Conservation (phyloP, 2,329 filamentous ascomycete genomes). For the Leptographium flavum region DNA sequence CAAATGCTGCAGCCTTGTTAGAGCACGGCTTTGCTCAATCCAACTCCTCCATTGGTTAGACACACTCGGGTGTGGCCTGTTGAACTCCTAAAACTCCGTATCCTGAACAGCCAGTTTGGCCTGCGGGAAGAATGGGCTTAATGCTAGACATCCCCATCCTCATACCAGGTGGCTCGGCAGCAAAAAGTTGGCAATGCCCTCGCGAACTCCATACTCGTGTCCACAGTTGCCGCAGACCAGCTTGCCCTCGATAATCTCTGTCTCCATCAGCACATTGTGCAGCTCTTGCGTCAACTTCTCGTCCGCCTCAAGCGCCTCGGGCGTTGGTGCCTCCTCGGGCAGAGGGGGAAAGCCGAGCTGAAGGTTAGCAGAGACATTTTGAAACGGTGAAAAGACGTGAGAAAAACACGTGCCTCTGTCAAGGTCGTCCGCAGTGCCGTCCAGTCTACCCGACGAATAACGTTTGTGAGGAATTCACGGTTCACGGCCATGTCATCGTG, state of each 20-base stretch:
- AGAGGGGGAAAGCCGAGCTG: slow-evolving; percentile 70
- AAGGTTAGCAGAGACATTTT: neutral
- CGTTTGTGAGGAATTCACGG: slow-evolving; percentile 64
- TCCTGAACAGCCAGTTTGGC: neutral
- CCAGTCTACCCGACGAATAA: slow-evolving; percentile 85
- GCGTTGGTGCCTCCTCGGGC: slow-evolving; percentile 47
- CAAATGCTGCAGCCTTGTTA: neutral
- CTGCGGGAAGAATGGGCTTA: neutral
- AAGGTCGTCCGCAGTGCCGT: slow-evolving; percentile 60
- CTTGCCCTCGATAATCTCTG: slow-evolving; percentile 76
- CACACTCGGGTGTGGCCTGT: neutral
- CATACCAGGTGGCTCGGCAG: slow-evolving; percentile 80
- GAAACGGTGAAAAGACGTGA: neutral
- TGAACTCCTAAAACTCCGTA: neutral
- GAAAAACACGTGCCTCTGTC: slow-evolving; percentile 45
- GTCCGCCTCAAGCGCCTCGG: slow-evolving; percentile 47
- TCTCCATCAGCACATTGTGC: slow-evolving; percentile 75
- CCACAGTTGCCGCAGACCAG: slow-evolving; percentile 83
- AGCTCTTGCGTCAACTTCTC: slow-evolving; percentile 62
- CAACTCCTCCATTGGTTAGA: neutral
- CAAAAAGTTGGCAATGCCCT: slow-evolving; percentile 94
- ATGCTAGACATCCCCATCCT: slow-evolving; percentile 5
- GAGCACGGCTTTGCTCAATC: neutral
- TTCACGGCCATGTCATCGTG: slow-evolving; percentile 73
- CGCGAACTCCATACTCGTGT: slow-evolving; percentile 86